Percentiles rank a stretch among this genome's conserved stretches.
These are phyloP conservation scores for Botrytis medusae DNA, from an alignment of 2,329 filamentous ascomycete species.

Conservation along the genomic window DNA sequence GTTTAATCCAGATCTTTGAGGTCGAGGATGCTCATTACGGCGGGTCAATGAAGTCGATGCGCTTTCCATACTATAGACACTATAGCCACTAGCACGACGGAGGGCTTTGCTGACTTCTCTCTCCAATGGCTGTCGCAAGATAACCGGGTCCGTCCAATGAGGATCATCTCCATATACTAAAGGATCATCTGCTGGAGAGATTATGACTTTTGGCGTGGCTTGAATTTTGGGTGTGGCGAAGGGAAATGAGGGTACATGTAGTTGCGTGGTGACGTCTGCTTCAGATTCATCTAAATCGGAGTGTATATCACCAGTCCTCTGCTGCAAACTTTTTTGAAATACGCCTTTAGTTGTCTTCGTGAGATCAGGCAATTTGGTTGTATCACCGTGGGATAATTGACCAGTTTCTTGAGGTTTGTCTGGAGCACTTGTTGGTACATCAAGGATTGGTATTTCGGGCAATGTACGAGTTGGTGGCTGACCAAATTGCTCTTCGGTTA, in stretches of 20 bases:
- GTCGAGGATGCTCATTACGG: constrained; percentile 19
- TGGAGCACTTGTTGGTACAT: constrained; percentile 6
- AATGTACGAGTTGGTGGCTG: constrained; percentile 24
- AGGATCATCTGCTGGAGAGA: constrained; percentile 25
- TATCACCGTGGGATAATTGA: constrained; percentile 29
- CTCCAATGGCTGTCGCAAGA: constrained; percentile 30
- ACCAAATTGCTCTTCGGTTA: constrained; percentile 9
- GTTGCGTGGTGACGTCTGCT: constrained; percentile 11
- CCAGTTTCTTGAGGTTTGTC: constrained; percentile 23
- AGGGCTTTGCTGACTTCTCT: constrained; percentile 38
- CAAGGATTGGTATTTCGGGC: constrained; percentile 20
- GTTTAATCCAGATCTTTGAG: constrained; percentile 22
- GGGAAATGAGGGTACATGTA: constrained; percentile 17
- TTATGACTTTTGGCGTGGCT: constrained; percentile 22
- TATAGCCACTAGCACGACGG: constrained; percentile 34
- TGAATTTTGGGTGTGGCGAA: constrained; percentile 17
- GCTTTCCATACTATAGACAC: constrained; percentile 33
- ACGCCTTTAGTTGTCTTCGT: constrained; percentile 18
- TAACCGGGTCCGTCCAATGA: constrained; percentile 12
- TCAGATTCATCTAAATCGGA: constrained; percentile 13
- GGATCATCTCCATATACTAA: constrained; percentile 20
- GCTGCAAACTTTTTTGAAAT: not conserved
- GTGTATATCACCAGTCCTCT: not conserved
- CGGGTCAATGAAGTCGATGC: constrained; percentile 27
- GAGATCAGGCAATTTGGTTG: constrained; percentile 30